Percentiles rank a stretch among this genome's conserved stretches.
These are phyloP conservation scores for Syzygium aqueum DNA, from an alignment of 345 rosid species.

Conservation along the genomic window DNA sequence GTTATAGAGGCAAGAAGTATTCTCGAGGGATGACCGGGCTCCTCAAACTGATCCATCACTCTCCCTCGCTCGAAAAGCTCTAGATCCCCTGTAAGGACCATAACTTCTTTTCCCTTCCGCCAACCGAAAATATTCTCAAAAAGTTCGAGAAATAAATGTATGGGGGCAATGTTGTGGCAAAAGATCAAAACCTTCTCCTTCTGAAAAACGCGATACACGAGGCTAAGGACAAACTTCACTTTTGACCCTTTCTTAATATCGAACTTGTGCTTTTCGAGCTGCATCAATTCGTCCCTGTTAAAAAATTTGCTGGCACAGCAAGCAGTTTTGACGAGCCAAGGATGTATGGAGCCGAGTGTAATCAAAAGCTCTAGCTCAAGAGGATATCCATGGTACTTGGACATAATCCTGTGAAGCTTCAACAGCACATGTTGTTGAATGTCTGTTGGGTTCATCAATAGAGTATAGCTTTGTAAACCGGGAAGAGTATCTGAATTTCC, in stretches of 20 bases:
- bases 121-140: constrained; percentile 65
- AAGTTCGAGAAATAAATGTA: constrained; percentile 47
- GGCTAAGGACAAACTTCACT: constrained; percentile 87
- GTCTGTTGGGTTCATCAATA: constrained; percentile 78
- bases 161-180: constrained; percentile 96
- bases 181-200: constrained; percentile 74
- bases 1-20: constrained; percentile 80
- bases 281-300: constrained; percentile 25
- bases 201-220: constrained; percentile 58
- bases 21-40: constrained; percentile 48
- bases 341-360: constrained; percentile 87
- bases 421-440: constrained; percentile 47
- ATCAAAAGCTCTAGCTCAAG: constrained; percentile 78
- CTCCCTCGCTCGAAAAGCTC: constrained; percentile 86
- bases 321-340: constrained; percentile 65
- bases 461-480: constrained; percentile 82
- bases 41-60: constrained; percentile 81
- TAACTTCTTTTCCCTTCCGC: constrained; percentile 68
- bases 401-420: constrained; percentile 62
- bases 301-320: constrained; percentile 59
- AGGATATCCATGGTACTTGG: constrained; percentile 55
- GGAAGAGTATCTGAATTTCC: constrained; percentile 63
- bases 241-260: constrained; percentile 70
- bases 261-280: constrained; percentile 48
- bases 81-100: constrained; percentile 71